Conservation (phyloP, 768 basidiomycete species). For the Sarcodon sp. region DNA sequence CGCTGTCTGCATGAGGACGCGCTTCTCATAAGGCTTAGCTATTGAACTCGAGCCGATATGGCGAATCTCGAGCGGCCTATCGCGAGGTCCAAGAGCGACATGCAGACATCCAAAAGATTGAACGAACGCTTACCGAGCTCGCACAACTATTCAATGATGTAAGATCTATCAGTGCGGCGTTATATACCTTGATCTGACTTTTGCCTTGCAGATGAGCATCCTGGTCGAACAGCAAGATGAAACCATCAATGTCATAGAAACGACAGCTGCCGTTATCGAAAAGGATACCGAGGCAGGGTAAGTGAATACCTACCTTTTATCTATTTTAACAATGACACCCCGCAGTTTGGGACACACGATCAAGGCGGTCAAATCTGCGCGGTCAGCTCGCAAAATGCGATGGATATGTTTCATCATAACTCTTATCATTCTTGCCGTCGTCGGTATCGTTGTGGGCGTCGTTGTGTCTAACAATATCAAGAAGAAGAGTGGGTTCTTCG, state of each 20-base stretch:
- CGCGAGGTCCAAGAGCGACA: conserved; percentile 96
- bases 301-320: conserved; percentile 8
- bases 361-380: conserved; percentile 77
- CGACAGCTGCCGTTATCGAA: conserved; percentile 59
- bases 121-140: conserved; percentile 83
- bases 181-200: neutral
- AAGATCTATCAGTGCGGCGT: conserved; percentile 12
- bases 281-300: conserved; percentile 83
- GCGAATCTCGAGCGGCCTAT: conserved; percentile 81
- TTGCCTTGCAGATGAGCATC: conserved; percentile 65
- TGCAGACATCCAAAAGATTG: conserved; percentile 92
- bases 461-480: conserved; percentile 34
- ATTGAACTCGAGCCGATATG: conserved; percentile 84
- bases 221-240: conserved; percentile 94
- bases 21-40: conserved; percentile 32
- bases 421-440: conserved; percentile 49
- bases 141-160: conserved; percentile 96
- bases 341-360: conserved; percentile 69
- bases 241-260: conserved; percentile 70
- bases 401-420: conserved; percentile 90
- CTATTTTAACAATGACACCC: neutral
- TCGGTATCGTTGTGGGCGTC: conserved; percentile 51
- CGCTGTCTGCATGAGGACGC: conserved; percentile 8
- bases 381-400: conserved; percentile 85
- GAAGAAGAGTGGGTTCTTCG: conserved; percentile 13